A percentile compares a stretch with the other conserved stretches of the same genome.
These are phyloP conservation scores for Quercus tomentella DNA, from an alignment of 331 rosid genomes.

Conservation along the genomic window DNA sequence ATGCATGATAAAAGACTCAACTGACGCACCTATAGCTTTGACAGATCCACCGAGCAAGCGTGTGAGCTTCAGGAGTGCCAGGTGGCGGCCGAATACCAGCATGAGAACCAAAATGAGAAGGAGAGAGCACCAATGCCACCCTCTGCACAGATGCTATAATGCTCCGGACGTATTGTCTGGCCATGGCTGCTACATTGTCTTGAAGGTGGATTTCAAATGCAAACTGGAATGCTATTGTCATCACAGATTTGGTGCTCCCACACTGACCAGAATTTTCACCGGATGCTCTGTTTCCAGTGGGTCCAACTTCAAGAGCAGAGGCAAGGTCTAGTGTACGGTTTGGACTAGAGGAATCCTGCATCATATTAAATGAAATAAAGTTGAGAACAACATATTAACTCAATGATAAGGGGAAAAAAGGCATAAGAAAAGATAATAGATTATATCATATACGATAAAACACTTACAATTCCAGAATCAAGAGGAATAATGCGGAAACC, in stretches of 20 bases:
- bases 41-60: constrained; percentile 84
- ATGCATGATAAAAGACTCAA: constrained; percentile 1
- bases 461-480: constrained; percentile 61
- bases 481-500: constrained; percentile 96
- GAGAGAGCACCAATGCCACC: constrained; percentile 91
- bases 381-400: constrained; percentile 3
- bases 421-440: not conserved
- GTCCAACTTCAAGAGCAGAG: constrained; percentile 91
- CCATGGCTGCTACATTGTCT: constrained; percentile 85
- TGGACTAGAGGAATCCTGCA: constrained; percentile 80
- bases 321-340: constrained; percentile 99
- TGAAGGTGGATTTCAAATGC: constrained; percentile 91
- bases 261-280: constrained; percentile 54
- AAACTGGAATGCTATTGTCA: constrained; percentile 99
- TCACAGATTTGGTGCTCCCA: constrained; percentile 85
- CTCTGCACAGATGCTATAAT: constrained; percentile 94
- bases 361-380: not conserved
- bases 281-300: constrained; percentile 57
- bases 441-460: not conserved
- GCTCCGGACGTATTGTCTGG: constrained; percentile 86
- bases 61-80: constrained; percentile 89
- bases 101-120: constrained; percentile 63
- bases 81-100: constrained; percentile 62
- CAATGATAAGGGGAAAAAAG: not conserved
- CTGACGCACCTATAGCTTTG: constrained; percentile 72